Percentiles rank a stretch among this genome's conserved stretches.
Conservation (phyloP, 2,329 filamentous ascomycete species). For the Phaeophleospora eucalypticola region DNA sequence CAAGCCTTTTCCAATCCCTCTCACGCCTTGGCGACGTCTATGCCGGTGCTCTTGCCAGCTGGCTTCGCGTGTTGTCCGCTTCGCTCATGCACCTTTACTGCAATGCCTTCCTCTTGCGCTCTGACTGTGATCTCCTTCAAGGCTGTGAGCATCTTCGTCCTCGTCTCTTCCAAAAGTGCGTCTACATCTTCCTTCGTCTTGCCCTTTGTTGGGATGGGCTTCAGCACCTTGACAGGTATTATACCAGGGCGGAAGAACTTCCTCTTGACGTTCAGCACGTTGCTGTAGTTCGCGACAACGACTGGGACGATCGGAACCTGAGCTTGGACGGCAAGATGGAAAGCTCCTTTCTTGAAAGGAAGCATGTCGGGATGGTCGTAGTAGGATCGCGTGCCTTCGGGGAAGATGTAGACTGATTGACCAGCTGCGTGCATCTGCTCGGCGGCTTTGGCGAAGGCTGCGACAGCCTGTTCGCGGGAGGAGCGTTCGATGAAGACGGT, state of each 20-base stretch:
- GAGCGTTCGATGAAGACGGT: constrained; percentile 93
- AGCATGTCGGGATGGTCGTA: constrained; percentile 73
- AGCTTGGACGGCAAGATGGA: constrained; percentile 91
- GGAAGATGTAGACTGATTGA: constrained; percentile 77
- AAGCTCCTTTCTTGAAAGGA: constrained; percentile 98
- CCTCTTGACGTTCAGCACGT: constrained; percentile 45
- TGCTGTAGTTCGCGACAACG: constrained; percentile 49
- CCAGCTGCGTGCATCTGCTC: constrained; percentile 66
- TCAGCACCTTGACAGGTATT: constrained; percentile 67
- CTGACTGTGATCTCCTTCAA: constrained; percentile 40
- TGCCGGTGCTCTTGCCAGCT: constrained; percentile 13
- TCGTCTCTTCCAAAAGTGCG: constrained; percentile 61
- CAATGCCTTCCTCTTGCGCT: constrained; percentile 26
- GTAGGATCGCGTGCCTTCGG: constrained; percentile 91
- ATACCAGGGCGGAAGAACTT: constrained; percentile 40
- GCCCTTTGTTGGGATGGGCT: constrained; percentile 72
- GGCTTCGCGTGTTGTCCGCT: constrained; percentile 12
- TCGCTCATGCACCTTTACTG: constrained; percentile 11
- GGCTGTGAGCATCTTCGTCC: constrained; percentile 69
- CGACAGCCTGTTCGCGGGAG: constrained; percentile 75
- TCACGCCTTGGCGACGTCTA: constrained; percentile 13
- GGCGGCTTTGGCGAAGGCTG: constrained; percentile 80
- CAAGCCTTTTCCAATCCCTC: background rate
- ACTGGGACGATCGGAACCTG: constrained; percentile 89
- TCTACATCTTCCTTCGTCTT: constrained; percentile 75